Base-by-base conservation (phyloP, 140 eudicot species). In the Anethum foeniculum region DNA sequence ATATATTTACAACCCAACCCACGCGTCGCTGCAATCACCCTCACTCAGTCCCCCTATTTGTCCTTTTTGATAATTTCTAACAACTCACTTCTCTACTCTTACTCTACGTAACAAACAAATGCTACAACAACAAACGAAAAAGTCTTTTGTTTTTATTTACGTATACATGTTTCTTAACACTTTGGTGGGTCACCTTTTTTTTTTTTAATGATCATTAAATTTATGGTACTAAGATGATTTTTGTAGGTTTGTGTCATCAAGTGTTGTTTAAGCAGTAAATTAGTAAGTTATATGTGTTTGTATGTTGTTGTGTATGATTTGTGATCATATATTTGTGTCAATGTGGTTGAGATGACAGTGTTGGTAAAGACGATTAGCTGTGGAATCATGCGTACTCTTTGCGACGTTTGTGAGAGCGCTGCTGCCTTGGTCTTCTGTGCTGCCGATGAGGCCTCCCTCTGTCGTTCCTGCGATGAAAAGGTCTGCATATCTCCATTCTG, bases 401-500 rank as follows among this genome's bases (percentile, higher is more conserved):
- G 79, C 6, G 79, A 75, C 10, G 79, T 18, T 75, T 75, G 79
- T 27, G 79, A 75, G 41, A 46, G 79, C 41, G 43, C 79, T 75
- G 79, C 79, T 2, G 79, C 79, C 27, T 52, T 75, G 43, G n/a
- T 75, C 3, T 75, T 75, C 64, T 75, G 79, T 48, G 79, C 79
- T 16, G 79, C 79, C 2, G 79, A 75, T 3, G 79, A 75, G 41
- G 79, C 79, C 54, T 75, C 79, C 54, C 79, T 75, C 32, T 75
- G 79, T 6, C 44, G 43, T 75, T 11, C 25, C 64, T 75, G 79
- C 44, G 79, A 75, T 54, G 43, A 75, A 18, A 75, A 75, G 79
- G 79, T 75, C 60, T 81, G 25, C 89, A 82, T 83, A 25, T 62
- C 69, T 62, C 32, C 32, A n/a, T 25, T 25, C 10, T 3, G 18